Conservation (phyloP, 495 filamentous ascomycete genomes). For the Annulohypoxylon nitens region DNA sequence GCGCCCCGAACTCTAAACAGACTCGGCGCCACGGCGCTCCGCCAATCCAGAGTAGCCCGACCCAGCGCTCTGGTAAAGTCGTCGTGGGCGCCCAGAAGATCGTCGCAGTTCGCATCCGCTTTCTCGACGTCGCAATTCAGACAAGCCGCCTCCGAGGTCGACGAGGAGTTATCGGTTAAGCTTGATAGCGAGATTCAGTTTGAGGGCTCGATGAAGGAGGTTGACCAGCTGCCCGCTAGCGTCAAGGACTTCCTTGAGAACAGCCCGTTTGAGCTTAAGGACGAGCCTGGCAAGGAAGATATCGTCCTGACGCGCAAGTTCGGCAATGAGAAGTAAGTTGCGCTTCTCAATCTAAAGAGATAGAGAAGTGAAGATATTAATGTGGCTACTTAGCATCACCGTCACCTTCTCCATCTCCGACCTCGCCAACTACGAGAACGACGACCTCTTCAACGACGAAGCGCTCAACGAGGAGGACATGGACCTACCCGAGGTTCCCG, state of each 20-base stretch:
- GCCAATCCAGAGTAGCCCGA: slow-evolving; percentile 58
- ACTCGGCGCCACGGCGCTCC: slow-evolving; percentile 66
- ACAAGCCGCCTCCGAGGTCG: slow-evolving; percentile 66
- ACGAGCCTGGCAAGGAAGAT: slow-evolving; percentile 85
- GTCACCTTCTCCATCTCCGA: slow-evolving; percentile 95
- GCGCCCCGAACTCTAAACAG: slow-evolving; percentile 76
- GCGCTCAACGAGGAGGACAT: slow-evolving; percentile 47
- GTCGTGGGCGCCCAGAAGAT: slow-evolving; percentile 56
- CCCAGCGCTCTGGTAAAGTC: slow-evolving; percentile 52
- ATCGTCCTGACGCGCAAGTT: slow-evolving; percentile 85
- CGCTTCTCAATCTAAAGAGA: not conserved
- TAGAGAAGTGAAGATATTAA: slow-evolving; percentile 31
- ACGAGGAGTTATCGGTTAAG: slow-evolving; percentile 82
- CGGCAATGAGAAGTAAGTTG: slow-evolving; percentile 84
- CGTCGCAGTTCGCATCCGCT: slow-evolving; percentile 69
- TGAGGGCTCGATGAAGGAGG: slow-evolving; percentile 69
- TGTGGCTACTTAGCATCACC: slow-evolving; percentile 73
- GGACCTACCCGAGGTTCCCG: slow-evolving; percentile 50
- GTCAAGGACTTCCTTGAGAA: slow-evolving; percentile 81
- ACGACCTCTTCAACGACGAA: not conserved
- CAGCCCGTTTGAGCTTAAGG: slow-evolving; percentile 77
- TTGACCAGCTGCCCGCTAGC: slow-evolving; percentile 69
- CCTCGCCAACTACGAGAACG: slow-evolving; percentile 71
- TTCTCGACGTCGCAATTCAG: slow-evolving; percentile 79
- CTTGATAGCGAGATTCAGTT: slow-evolving; percentile 80